These are phyloP conservation scores for Lentinula lateritia DNA, from an alignment of 768 basidiomycete species.

Conservation along the genomic window DNA sequence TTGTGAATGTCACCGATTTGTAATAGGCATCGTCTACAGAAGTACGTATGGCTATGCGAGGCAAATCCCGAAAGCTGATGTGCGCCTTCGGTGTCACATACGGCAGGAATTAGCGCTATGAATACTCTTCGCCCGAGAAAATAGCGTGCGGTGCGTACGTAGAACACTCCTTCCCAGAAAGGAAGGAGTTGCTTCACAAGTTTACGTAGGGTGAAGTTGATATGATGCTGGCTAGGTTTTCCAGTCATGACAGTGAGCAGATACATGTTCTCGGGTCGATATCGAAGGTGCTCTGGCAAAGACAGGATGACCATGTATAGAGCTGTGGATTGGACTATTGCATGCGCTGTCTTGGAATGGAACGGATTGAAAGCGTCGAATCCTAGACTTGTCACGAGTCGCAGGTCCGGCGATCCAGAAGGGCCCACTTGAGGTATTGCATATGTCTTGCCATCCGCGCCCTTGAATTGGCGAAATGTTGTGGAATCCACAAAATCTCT, in stretches of 20 bases:
- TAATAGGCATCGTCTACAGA: neutral
- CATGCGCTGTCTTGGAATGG: too few relatives aligned
- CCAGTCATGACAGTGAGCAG: neutral
- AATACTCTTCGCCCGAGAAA: neutral
- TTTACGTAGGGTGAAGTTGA: neutral
- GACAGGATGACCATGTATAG: too few relatives aligned
- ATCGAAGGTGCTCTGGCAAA: neutral
- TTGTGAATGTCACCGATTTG: neutral
- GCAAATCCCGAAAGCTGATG: neutral
- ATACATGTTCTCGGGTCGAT: neutral
- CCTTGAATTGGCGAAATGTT: too few relatives aligned
- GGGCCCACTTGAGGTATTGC: too few relatives aligned
- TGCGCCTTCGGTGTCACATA: neutral
- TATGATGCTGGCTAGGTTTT: neutral
- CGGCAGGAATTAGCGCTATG: neutral
- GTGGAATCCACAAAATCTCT: too few relatives aligned
- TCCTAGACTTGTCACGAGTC: too few relatives aligned
- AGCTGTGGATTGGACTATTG: neutral
- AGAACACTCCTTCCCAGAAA: neutral
- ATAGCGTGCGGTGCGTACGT: neutral
- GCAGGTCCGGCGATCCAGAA: too few relatives aligned
- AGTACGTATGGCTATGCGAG: neutral
- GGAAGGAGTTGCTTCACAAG: neutral
- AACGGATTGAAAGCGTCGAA: too few relatives aligned
- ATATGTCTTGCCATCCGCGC: too few relatives aligned